These are phyloP conservation scores for Neonothopanus nambi DNA, from an alignment of 1,284 basidiomycete genomes.

Conservation along the genomic window DNA sequence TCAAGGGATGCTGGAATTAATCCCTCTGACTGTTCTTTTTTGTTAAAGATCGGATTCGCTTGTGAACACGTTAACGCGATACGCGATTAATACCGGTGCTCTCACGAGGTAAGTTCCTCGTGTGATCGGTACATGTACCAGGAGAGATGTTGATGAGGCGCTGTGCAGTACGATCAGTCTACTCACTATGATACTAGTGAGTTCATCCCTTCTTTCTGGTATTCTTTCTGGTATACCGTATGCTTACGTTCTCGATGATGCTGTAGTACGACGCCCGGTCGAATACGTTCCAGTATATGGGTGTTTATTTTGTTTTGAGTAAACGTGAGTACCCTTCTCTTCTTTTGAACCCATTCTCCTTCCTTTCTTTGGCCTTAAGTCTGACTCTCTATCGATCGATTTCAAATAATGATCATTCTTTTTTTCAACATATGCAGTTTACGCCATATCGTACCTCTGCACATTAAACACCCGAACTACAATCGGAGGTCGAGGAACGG, in stretches of 20 bases:
- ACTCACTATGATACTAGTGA: slow-evolving; percentile 10
- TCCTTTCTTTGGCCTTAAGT: too few species aligned
- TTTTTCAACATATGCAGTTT: too few species aligned
- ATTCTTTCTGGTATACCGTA: too few species aligned
- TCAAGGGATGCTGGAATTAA: too few species aligned
- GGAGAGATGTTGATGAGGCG: too few species aligned
- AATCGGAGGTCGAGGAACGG: too few species aligned
- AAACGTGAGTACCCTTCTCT: slow-evolving; percentile 23
- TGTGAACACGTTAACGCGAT: slow-evolving; percentile 6
- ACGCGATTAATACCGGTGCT: slow-evolving; percentile 13
- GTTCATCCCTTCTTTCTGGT: neutral
- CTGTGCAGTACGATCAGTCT: slow-evolving; percentile 13
- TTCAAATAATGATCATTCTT: too few species aligned
- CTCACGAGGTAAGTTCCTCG: slow-evolving; percentile 11
- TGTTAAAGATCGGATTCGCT: slow-evolving; percentile 13
- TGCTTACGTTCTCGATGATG: neutral
- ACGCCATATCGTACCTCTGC: too few species aligned
- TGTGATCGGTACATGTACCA: too few species aligned
- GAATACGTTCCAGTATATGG: slow-evolving; percentile 29
- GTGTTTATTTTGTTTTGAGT: slow-evolving; percentile 29
- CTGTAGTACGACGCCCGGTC: slow-evolving; percentile 26
- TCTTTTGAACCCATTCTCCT: too few species aligned
- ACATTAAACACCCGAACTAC: too few species aligned
- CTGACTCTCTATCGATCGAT: too few species aligned
- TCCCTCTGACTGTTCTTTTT: neutral